These are phyloP conservation scores for Apiospora arundinis DNA, from an alignment of 2,329 filamentous ascomycete genomes.

Conservation along the genomic window DNA sequence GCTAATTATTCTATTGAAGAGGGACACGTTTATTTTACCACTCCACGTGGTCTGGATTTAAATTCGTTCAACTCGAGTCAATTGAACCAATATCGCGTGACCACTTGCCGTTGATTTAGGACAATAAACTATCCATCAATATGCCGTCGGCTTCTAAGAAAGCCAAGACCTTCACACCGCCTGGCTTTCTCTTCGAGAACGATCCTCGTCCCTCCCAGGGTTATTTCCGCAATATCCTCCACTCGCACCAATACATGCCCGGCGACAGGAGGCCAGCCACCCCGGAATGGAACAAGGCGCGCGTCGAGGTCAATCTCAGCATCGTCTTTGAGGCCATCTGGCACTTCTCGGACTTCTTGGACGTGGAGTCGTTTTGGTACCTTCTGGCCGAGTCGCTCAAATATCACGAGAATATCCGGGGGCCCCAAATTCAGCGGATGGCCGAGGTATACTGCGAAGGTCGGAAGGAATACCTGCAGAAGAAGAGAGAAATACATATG, in stretches of 20 bases:
- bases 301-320: neutral
- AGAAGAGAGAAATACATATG: neutral
- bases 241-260: neutral
- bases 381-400: neutral
- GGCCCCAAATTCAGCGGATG: neutral
- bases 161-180: neutral
- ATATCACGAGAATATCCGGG: neutral
- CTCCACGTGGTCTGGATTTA: no score
- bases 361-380: neutral
- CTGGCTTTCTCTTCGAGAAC: neutral
- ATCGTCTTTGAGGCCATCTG: neutral
- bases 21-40: no score
- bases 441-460: neutral
- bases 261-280: neutral
- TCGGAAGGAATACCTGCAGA: neutral
- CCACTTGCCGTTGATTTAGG: no score
- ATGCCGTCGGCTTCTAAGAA: neutral
- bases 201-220: neutral
- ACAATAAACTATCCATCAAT: neutral
- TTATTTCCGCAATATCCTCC: neutral
- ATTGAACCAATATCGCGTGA: no score
- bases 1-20: no score
- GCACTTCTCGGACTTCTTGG: neutral
- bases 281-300: neutral
- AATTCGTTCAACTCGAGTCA: no score